Evolutionary conservation across 2,329 filamentous ascomycete species (phyloP), one percentile per base, ranked within the genome.

Genomic region (Penicillium sp.): DNA sequence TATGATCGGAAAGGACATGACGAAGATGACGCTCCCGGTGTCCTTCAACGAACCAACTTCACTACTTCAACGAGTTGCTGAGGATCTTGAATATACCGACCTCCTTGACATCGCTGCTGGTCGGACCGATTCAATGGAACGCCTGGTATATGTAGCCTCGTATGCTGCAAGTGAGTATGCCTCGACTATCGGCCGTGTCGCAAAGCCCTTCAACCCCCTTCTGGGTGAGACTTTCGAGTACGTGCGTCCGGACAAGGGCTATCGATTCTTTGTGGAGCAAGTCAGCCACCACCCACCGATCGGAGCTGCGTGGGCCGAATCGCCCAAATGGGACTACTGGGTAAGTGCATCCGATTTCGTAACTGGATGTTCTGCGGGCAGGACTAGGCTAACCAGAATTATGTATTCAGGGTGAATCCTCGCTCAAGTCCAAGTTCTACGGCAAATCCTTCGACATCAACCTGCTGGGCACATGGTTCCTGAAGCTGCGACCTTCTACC

Each of bases 1-100:
- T 23, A 97, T 99, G 94, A 96, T 99, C 74, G 94, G 94, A 60
- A 97, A 99, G 73, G 94, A 99, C 70, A 97, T 99, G 94, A 97
- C 94, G 37, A 97, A 95, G 79, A 99, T 99, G 93, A 97, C 94
- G 0, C 79, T 99, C 21, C 94, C 94, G 0, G 94, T 99, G 2
- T 96, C 94, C 0, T 97, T 99, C 79, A 99, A 99, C 75, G 94
- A 99, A 74, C 94, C 94, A 0, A 99, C 94, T 0, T 97, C 94
- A 6, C 79, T 99, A 13, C 82, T 99, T 9, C 94, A 97, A 73
- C 90, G 94, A 70, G 93, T 95, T 41, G 91, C 90, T 6, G 94
- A 99, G 76, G 94, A 99, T 68, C 93, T 99, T 90, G 94, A 99
- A 74, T 99, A 99, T 69, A 89, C 90, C 0, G 91, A 97, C 65